Percentiles rank a stretch among this genome's conserved stretches.
These are phyloP conservation scores for Neodidymelliopsis sp. DNA, from an alignment of 2,329 filamentous ascomycete species.

Conservation along the genomic window DNA sequence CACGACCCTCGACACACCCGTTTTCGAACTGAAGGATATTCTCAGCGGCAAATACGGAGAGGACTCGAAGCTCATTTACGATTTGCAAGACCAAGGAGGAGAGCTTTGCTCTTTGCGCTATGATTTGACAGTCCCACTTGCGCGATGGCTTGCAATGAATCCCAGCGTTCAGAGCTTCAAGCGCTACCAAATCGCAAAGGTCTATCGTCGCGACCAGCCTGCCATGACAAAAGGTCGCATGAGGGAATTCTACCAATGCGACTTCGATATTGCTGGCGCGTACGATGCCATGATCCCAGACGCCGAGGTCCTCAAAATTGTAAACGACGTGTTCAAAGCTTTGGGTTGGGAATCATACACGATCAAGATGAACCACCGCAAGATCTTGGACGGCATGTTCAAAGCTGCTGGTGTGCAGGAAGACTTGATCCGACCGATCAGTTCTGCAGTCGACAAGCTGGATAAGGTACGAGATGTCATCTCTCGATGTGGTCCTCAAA, in stretches of 20 bases:
- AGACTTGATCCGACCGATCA: conserved; percentile 88
- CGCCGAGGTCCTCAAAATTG: conserved; percentile 84
- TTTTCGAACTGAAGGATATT: conserved; percentile 88
- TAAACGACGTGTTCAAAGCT: conserved; percentile 83
- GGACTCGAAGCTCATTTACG: conserved; percentile 91
- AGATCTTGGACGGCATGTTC: conserved; percentile 92
- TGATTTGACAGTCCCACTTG: conserved; percentile 88
- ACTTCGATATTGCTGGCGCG: conserved; percentile 87
- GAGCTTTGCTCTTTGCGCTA: conserved; percentile 86
- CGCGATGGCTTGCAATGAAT: conserved; percentile 93
- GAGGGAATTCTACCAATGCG: conserved; percentile 97
- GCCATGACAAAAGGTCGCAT: conserved; percentile 86
- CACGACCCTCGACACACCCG: conserved; percentile 62
- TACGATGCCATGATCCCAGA: conserved; percentile 94
- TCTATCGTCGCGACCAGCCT: conserved; percentile 81
- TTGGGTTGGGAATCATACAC: conserved; percentile 79
- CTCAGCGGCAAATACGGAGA: conserved; percentile 91
- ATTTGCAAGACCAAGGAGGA: conserved; percentile 85
- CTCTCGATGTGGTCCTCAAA: background rate
- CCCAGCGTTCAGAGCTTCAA: conserved; percentile 82
- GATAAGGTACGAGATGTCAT: conserved; percentile 70
- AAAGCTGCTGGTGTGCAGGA: conserved; percentile 86
- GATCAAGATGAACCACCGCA: conserved; percentile 95
- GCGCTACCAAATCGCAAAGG: conserved; percentile 94
- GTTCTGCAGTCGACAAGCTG: conserved; percentile 92